Evolutionary conservation across 495 filamentous ascomycete genomes (phyloP), one percentile per base, ranked within the genome.

Genomic region (Penicillium longicatenatum): DNA sequence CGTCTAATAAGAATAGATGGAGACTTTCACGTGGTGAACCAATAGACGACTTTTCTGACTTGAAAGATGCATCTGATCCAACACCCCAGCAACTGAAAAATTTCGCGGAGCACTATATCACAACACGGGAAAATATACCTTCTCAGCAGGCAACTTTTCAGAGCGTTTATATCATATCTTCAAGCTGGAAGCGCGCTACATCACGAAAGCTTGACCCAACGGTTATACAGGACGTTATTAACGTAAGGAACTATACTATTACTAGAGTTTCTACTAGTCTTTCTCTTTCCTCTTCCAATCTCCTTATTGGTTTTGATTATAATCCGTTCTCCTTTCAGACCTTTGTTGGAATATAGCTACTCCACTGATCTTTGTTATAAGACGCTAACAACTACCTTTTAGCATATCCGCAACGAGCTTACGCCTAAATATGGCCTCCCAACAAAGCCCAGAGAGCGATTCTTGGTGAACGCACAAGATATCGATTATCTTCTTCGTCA

Each of bases 391-490:
- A 33, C 24, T 48, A 52, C 21, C 20, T 47, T 50, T 35, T 47
- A 68, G 59, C 57, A 59, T 52, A 68, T 68, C 41, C 45, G 49
- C 10, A 37, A 26, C 17, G 19, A 49, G n/a, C 39, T 65, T 7
- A 68, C 29, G 17, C 16, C 41, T 14, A 61, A 65, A 46, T 63
- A 63, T 47, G 37, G 55, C n/a, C 46, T 68, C 0, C 3, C 29
- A 49, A 68, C 46, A 45, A 68, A 63, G 47, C 55, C 61, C 20
- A 47, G 52, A 42, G 55, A 63, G 37, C 43, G 51, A 3, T 68
- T 57, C 22, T 45, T 52, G 7, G 55, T 68, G 14, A 68, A 19
- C 8, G 48, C 42, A 17, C 65, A 58, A 47, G 59, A 68, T 30
- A 61, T 64, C 17, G 59, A 57, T 21, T 57, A 60, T n/a, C 57